phyloP scores from a whole-genome alignment of 139 green algal genomes.

The Haematococcus sp. region DNA sequence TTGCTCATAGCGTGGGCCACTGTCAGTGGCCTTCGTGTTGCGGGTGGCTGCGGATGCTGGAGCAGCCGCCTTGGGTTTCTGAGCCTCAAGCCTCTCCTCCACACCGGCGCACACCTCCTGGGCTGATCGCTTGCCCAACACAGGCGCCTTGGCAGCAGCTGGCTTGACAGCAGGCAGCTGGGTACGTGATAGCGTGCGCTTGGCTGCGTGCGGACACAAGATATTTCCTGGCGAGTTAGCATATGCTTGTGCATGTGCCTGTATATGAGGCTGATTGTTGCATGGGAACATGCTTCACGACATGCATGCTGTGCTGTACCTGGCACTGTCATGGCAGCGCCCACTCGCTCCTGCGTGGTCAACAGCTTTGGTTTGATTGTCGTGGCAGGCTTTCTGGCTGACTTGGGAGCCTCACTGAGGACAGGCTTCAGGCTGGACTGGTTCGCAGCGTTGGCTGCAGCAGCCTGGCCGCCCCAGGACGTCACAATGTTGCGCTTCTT shows the following conservation, averaged over 20 bases:
- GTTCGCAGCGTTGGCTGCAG: neutral
- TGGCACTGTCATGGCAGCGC: neutral
- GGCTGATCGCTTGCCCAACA: neutral
- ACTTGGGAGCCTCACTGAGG: neutral
- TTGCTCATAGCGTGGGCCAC: conserved; percentile 18
- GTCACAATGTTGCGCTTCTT: conserved; percentile 54
- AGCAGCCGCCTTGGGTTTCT: neutral
- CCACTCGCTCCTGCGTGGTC: neutral
- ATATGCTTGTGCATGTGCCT: too few relatives aligned
- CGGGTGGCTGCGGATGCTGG: neutral
- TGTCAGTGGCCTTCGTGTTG: conserved; percentile 6
- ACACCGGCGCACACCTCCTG: too few relatives aligned
- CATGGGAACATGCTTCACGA: neutral
- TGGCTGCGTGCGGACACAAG: too few relatives aligned
- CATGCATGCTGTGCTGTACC: neutral
- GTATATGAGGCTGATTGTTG: too few relatives aligned
- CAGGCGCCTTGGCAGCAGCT: too few relatives aligned
- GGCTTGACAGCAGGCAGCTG: too few relatives aligned
- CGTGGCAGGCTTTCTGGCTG: neutral
- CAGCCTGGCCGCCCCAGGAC: conserved; percentile 12
- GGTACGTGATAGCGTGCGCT: too few relatives aligned
- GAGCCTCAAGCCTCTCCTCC: too few relatives aligned
- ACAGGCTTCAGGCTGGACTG: neutral
- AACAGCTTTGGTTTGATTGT: neutral
- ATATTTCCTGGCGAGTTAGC: too few relatives aligned